phyloP scores from a whole-genome alignment of 2,329 filamentous ascomycete genomes.

The Fusarium vanettenii region DNA sequence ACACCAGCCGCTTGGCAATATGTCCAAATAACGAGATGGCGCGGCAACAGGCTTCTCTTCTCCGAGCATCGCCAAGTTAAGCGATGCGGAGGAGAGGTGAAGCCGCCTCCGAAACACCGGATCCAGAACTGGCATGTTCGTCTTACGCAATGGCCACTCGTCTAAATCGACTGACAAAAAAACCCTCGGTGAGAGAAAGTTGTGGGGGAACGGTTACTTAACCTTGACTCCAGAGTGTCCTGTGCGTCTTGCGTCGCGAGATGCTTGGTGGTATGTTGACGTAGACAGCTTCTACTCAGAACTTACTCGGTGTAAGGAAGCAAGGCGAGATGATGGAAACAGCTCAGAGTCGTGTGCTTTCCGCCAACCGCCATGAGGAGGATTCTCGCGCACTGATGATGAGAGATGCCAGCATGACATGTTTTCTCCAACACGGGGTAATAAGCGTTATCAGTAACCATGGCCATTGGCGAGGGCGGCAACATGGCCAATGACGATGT shows the following conservation, averaged over 20 bases:
- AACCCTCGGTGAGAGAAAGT: not conserved
- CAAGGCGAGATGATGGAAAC: not conserved
- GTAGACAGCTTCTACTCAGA: not conserved
- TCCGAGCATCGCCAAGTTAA: not conserved
- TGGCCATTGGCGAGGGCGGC: not conserved
- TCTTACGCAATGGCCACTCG: not conserved
- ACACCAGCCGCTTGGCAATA: not conserved
- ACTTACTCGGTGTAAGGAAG: not conserved
- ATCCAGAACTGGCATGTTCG: not conserved
- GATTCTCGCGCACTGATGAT: not conserved
- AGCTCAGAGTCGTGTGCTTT: no score
- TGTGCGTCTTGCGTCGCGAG: not conserved
- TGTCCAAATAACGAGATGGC: not conserved
- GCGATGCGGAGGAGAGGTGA: not conserved
- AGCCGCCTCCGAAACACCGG: not conserved
- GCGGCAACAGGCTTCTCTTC: not conserved
- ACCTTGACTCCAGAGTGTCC: not conserved
- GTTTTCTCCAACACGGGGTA: not conserved
- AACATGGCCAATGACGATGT: not conserved
- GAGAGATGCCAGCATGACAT: not conserved
- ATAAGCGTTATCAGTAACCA: not conserved
- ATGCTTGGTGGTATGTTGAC: not conserved
- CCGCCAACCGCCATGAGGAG: no score
- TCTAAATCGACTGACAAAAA: not conserved
- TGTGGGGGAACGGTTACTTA: not conserved